Percentiles rank a stretch among this genome's conserved stretches.
Conservation (phyloP, 2,329 filamentous ascomycete genomes). For the Fusarium sp. region DNA sequence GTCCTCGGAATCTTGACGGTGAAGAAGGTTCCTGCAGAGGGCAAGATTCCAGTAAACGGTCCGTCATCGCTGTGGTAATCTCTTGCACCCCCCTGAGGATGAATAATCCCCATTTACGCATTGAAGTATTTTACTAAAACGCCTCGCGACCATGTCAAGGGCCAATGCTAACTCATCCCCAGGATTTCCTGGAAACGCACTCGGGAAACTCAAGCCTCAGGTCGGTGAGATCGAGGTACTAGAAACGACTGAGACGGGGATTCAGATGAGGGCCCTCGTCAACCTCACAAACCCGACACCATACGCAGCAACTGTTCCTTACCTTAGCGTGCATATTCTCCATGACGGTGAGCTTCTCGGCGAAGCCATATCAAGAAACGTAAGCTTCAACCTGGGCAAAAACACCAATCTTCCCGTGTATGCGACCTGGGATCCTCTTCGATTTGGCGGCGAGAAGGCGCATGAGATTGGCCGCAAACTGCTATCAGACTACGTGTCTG, state of each 20-base stretch:
- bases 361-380: conserved; percentile 75
- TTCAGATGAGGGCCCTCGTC: conserved; percentile 77
- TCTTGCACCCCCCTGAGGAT: conserved; percentile 46
- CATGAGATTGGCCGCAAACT: conserved; percentile 75
- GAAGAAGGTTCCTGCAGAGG: conserved; percentile 86
- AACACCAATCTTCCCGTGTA: conserved; percentile 78
- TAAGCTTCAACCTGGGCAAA: conserved; percentile 74
- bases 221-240: conserved; percentile 79
- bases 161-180: conserved; percentile 52
- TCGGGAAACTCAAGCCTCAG: conserved; percentile 67
- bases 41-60: conserved; percentile 93
- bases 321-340: conserved; percentile 79
- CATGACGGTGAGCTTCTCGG: conserved; percentile 81
- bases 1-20: conserved; percentile 84
- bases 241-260: conserved; percentile 77
- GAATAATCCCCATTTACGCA: conserved; percentile 42
- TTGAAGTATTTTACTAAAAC: conserved; percentile 50
- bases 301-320: conserved; percentile 87
- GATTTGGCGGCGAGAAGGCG: conserved; percentile 71
- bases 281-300: conserved; percentile 92
- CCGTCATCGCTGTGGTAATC: conserved; percentile 71
- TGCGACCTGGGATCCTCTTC: conserved; percentile 79
- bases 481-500: conserved; percentile 88
- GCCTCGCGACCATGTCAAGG: conserved; percentile 40
- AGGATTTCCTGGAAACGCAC: conserved; percentile 70